Percentiles rank a stretch among this genome's conserved stretches.
These are phyloP conservation scores for Candida awuae DNA, from an alignment of 805 yeast genomes.

Conservation along the genomic window DNA sequence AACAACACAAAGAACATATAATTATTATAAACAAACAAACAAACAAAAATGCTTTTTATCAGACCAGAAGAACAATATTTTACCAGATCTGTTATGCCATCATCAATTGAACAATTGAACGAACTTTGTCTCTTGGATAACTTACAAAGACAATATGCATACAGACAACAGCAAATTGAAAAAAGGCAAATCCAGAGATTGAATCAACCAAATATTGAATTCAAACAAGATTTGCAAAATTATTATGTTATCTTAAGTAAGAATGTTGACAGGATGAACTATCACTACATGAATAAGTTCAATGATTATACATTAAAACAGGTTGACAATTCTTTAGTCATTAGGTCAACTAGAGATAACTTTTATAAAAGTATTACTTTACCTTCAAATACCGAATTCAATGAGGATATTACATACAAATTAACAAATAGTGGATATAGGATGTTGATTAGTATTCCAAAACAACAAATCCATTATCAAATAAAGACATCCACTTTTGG, in stretches of 20 bases:
- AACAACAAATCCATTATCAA: slow-evolving; percentile 1
- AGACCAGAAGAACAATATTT: slow-evolving; percentile 12
- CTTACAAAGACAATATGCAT: slow-evolving; percentile 8
- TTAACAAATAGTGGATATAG: slow-evolving; percentile 17
- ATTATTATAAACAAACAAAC: background rate
- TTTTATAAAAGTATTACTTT: slow-evolving; percentile 17
- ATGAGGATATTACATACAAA: slow-evolving; percentile 13
- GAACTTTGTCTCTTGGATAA: slow-evolving; percentile 4
- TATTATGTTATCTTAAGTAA: slow-evolving; percentile 22
- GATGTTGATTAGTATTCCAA: slow-evolving; percentile 17
- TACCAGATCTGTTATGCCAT: background rate
- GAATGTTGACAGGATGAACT: slow-evolving; percentile 1
- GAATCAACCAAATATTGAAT: slow-evolving; percentile 10
- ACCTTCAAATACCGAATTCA: slow-evolving; percentile 20
- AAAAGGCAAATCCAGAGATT: slow-evolving; percentile 4
- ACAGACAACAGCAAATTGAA: slow-evolving; percentile 9
- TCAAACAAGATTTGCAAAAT: slow-evolving; percentile 16
- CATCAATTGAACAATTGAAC: background rate
- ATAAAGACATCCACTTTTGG: background rate
- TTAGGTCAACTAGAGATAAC: slow-evolving; percentile 19
- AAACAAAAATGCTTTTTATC: slow-evolving; percentile 16
- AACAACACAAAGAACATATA: background rate
- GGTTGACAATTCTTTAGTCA: slow-evolving; percentile 12
- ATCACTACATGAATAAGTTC: slow-evolving; percentile 12
- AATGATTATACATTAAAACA: slow-evolving; percentile 20